Evolutionary conservation across 2,329 filamentous ascomycete species (phyloP), one percentile per base, ranked within the genome.

Genomic region (Pyrenophora seminiperda): DNA sequence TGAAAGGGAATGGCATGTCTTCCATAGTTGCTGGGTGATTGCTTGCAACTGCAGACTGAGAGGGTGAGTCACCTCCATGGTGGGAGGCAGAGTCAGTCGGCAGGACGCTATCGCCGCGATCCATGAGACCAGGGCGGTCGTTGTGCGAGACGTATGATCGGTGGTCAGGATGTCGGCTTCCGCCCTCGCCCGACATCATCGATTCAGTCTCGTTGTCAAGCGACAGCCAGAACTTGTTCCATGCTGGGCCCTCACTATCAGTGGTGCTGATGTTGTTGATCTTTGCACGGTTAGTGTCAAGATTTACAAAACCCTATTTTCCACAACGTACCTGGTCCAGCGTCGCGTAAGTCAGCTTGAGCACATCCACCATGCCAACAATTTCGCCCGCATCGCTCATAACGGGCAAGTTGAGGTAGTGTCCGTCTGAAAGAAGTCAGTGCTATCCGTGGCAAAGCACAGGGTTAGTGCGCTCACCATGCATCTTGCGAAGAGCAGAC

Each of bases 141-240:
- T 95, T 91, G 31, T 91, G 90, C 29, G 91, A 96, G 77, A 96
- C 86, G 62, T 93, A 80, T 27, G 88, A 92, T 53, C 90, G 85
- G 45, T 85, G 82, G 54, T 85, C 84, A 66, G 79, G 85, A 71
- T 64, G 79, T 63, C 90, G 87, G 66, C 87, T 87, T 67, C 89
- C 90, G 40, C 88, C 90, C 49, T 95, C 91, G 53, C 92, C 94
- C 52, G 94, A 99, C 74, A 97, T 86, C 82, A 96, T 88, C 2
- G 94, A 99, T 75, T 97, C 94, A 11, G 92, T 93, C 73, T 96
- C 93, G 65, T 95, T 86, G 73, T 97, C 85, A 65, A 99, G 86
- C 1, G 94, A 97, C 61, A 97, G 81, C 94, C 94, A 99, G 78
- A 99, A 99, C 76, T 97, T 99, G 79, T 97, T 97, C 94, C 94